Conservation (phyloP, 306 rosid species). For the Ceratonia siliqua region DNA sequence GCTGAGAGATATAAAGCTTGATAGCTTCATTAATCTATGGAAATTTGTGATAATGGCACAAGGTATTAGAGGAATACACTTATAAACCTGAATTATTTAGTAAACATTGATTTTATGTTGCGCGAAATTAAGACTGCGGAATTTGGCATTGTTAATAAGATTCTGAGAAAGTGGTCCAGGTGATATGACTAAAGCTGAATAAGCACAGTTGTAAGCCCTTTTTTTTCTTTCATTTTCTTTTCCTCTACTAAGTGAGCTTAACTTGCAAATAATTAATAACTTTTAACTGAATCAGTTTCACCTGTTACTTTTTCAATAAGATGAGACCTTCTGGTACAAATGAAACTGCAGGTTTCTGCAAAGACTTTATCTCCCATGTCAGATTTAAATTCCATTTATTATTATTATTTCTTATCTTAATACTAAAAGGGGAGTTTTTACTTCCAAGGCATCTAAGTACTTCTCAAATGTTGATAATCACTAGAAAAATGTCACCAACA, state of each 20-base stretch:
- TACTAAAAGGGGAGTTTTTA: not conserved
- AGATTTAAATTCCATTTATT: not conserved
- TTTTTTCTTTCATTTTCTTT: not conserved
- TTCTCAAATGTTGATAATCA: slow-evolving; percentile 20
- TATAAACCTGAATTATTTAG: not conserved
- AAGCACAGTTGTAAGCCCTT: not conserved
- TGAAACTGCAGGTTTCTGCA: not conserved
- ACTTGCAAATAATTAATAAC: not conserved
- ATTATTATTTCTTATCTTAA: not conserved
- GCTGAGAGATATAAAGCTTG: slow-evolving; percentile 1
- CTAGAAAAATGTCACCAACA: slow-evolving; percentile 16
- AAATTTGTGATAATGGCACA: not conserved
- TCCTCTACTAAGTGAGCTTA: not conserved
- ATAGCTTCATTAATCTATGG: not conserved
- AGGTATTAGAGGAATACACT: not conserved
- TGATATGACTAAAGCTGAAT: slow-evolving; percentile 1
- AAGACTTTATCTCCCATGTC: not conserved
- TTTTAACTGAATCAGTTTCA: not conserved
- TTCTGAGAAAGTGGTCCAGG: slow-evolving; percentile 13
- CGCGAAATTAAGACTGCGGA: not conserved
- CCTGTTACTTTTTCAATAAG: not conserved
- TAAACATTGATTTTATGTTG: not conserved
- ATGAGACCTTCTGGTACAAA: not conserved
- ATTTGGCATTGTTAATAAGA: not conserved
- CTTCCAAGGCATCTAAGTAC: slow-evolving; percentile 2